Conservation (phyloP, 2,329 filamentous ascomycete species). For the Pseudocercospora vitis region DNA sequence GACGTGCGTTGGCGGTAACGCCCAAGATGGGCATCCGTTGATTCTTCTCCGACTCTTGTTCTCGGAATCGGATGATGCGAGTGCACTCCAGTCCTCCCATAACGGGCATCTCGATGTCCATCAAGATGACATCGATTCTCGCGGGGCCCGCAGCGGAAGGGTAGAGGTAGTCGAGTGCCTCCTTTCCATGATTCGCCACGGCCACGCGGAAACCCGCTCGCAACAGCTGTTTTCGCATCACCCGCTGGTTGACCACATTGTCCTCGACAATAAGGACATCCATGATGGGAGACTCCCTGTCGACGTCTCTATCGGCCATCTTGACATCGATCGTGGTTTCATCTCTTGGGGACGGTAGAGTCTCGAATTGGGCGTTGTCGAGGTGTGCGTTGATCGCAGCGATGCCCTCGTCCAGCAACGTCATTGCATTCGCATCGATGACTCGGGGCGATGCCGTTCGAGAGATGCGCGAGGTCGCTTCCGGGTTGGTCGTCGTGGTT, state of each 20-base stretch:
- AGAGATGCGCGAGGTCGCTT: conserved; percentile 44
- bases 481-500: too few species aligned
- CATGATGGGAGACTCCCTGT: neutral
- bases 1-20: conserved; percentile 66
- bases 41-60: conserved; percentile 51
- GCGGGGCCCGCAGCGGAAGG: neutral
- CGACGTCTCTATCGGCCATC: neutral
- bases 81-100: conserved; percentile 33
- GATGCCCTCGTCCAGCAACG: neutral
- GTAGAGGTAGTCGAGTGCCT: conserved; percentile 28
- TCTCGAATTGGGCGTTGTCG: neutral
- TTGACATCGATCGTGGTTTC: neutral
- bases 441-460: conserved; percentile 59
- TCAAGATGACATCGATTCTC: conserved; percentile 27
- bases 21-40: conserved; percentile 69
- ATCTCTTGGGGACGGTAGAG: neutral
- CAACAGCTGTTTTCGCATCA: conserved; percentile 29
- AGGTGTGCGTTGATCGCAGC: neutral
- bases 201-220: conserved; percentile 27
- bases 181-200: conserved; percentile 31
- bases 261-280: conserved; percentile 36
- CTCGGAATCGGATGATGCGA: conserved; percentile 24
- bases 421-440: neutral
- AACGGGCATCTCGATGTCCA: conserved; percentile 37
- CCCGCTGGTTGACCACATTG: conserved; percentile 37